phyloP scores from a whole-genome alignment of 805 yeast species.

The Saccharomycopsis capsularis region DNA sequence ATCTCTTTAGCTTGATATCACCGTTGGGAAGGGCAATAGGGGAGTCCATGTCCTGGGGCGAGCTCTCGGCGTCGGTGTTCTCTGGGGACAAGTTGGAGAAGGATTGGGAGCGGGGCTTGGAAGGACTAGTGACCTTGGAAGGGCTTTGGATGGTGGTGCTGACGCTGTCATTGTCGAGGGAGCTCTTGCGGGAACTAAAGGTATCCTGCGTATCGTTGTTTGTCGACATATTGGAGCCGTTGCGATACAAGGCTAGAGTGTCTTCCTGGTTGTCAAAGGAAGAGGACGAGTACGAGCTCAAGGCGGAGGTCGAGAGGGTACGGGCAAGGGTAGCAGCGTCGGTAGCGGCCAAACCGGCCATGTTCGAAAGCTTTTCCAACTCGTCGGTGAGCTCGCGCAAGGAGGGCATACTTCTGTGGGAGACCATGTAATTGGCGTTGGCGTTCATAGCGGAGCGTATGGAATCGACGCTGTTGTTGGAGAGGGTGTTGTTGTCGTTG shows the following conservation, averaged over 20 bases:
- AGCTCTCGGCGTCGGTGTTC: constrained; percentile 6
- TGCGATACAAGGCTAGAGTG: background rate
- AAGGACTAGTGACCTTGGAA: background rate
- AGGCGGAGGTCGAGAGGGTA: constrained; percentile 63
- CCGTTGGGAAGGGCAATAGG: constrained; percentile 23
- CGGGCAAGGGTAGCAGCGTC: constrained; percentile 82
- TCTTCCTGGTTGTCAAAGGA: background rate
- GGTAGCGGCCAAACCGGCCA: constrained; percentile 70
- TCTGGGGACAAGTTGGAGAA: constrained; percentile 10
- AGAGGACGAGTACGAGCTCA: constrained; percentile 34
- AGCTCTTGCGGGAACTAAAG: background rate
- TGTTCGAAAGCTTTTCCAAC: constrained; percentile 61
- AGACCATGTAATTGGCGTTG: background rate
- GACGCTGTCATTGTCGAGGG: background rate
- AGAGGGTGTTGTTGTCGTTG: background rate
- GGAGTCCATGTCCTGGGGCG: constrained; percentile 12
- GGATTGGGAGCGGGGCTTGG: constrained; percentile 10
- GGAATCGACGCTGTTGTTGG: background rate
- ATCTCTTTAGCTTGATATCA: constrained; percentile 36
- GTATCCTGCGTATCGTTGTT: background rate
- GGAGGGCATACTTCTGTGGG: constrained; percentile 44
- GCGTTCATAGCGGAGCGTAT: constrained; percentile 9
- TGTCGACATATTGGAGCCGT: background rate
- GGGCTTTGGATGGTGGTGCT: background rate
- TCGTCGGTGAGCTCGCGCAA: constrained; percentile 68